A percentile compares a stretch with the other conserved stretches of the same genome.
Conservation (phyloP, 495 filamentous ascomycete species). For the Pyrenopolyporus hunteri region DNA sequence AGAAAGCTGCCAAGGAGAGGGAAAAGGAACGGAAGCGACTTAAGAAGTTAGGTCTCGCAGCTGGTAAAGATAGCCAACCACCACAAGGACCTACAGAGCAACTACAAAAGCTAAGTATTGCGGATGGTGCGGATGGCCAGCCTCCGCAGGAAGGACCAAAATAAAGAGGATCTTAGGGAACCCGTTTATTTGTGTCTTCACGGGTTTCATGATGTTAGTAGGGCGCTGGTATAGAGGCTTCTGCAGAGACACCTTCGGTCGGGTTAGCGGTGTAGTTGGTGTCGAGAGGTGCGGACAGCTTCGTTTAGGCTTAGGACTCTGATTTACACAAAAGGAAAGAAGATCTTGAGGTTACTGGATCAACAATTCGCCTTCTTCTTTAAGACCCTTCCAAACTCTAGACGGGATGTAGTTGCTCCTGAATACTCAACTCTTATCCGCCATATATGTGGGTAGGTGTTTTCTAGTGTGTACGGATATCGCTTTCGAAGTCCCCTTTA, state of each 20-base stretch:
- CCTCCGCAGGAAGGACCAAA: conserved; percentile 1
- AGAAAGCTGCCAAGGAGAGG: conserved; percentile 60
- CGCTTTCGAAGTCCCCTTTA: too few relatives aligned
- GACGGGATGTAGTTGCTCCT: too few relatives aligned
- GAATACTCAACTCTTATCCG: too few relatives aligned
- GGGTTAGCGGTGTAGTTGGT: conserved; percentile 12
- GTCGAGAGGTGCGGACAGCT: background rate
- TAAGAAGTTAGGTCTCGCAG: conserved; percentile 52
- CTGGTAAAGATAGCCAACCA: conserved; percentile 36
- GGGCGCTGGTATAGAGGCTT: conserved; percentile 38
- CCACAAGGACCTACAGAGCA: conserved; percentile 40
- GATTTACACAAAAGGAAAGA: too few relatives aligned
- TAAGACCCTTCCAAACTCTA: too few relatives aligned
- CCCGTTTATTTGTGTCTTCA: background rate
- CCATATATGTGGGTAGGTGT: too few relatives aligned
- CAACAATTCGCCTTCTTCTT: too few relatives aligned
- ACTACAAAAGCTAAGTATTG: conserved; percentile 20
- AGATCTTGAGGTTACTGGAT: too few relatives aligned
- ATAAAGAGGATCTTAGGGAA: background rate
- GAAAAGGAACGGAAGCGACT: conserved; percentile 56
- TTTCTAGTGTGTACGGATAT: too few relatives aligned
- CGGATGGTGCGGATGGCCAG: background rate
- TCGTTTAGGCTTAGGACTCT: background rate
- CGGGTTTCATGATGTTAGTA: conserved; percentile 9
- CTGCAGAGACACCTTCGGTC: conserved; percentile 22